phyloP scores from a whole-genome alignment of 768 basidiomycete genomes.

The Termitomyces sp. region DNA sequence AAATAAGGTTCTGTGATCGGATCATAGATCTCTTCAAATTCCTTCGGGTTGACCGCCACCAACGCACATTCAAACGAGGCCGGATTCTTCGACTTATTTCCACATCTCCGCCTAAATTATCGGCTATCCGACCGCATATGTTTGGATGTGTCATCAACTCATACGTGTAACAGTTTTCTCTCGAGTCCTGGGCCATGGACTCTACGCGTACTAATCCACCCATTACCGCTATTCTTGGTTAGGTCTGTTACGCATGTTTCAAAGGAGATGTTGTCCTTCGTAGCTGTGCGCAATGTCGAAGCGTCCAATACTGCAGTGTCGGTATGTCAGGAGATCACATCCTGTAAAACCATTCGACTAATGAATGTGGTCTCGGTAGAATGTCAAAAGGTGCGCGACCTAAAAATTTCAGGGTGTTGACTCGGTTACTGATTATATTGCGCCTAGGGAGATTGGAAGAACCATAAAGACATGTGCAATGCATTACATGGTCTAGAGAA shows the following conservation, averaged over 20 bases:
- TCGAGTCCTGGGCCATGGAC: no score
- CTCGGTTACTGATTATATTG: not conserved
- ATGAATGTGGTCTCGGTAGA: constrained; percentile 11
- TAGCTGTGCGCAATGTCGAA: constrained; percentile 27
- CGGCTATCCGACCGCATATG: no score
- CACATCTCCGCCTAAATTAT: no score
- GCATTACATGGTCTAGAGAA: constrained; percentile 23
- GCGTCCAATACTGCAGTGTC: constrained; percentile 28
- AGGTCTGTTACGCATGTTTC: constrained; percentile 30
- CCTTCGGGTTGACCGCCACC: no score
- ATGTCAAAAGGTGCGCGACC: constrained; percentile 28
- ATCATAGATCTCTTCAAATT: no score
- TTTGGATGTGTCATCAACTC: no score
- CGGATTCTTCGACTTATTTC: no score
- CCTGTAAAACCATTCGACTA: no score
- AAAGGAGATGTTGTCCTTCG: constrained; percentile 17
- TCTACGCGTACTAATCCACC: not conserved
- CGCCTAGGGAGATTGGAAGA: constrained; percentile 23
- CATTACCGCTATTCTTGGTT: constrained; percentile 8
- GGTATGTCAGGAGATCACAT: no score
- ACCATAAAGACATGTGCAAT: constrained; percentile 31
- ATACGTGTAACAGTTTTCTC: no score
- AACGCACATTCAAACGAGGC: no score
- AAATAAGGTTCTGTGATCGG: no score
- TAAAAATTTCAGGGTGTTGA: not conserved